Conservation (phyloP, 495 filamentous ascomycete species). For the Neurospora sp. region DNA sequence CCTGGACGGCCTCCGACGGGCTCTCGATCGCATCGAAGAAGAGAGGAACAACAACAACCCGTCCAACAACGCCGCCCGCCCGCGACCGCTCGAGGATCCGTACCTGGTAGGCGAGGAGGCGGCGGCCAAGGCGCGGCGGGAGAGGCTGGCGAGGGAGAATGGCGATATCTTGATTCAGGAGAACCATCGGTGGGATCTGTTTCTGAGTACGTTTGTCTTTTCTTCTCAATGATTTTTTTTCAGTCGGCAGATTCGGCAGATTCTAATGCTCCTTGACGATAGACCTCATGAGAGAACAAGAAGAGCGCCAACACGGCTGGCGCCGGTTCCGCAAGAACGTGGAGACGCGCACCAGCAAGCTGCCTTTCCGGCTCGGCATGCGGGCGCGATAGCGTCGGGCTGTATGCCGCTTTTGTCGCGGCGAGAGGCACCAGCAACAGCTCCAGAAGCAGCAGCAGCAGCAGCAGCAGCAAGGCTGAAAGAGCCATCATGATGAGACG, state of each 20-base stretch:
- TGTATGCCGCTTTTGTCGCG: not conserved
- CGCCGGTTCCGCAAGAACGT: constrained; percentile 28
- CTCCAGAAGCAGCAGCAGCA: too few species aligned
- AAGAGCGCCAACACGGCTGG: constrained; percentile 38
- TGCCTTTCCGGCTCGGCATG: constrained; percentile 25
- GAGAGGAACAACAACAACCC: constrained; percentile 9
- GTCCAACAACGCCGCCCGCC: not conserved
- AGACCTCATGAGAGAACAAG: constrained; percentile 37
- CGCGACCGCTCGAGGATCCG: constrained; percentile 42
- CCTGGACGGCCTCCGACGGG: constrained; percentile 15
- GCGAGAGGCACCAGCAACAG: not conserved
- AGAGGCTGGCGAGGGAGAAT: constrained; percentile 36
- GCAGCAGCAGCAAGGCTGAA: not conserved
- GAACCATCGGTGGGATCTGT: constrained; percentile 40
- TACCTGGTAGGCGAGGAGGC: constrained; percentile 43
- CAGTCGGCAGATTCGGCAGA: not conserved
- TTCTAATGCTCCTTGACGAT: not conserved
- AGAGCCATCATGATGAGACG: not conserved
- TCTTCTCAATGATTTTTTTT: not conserved
- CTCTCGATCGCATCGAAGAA: constrained; percentile 26
- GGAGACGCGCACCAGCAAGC: constrained; percentile 17
- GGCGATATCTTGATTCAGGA: constrained; percentile 34
- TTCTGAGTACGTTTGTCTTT: constrained; percentile 28
- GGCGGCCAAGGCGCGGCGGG: constrained; percentile 29
- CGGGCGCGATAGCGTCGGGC: not conserved